These are phyloP conservation scores for Cucurbita moschata DNA, from an alignment of 306 rosid species.

Conservation along the genomic window DNA sequence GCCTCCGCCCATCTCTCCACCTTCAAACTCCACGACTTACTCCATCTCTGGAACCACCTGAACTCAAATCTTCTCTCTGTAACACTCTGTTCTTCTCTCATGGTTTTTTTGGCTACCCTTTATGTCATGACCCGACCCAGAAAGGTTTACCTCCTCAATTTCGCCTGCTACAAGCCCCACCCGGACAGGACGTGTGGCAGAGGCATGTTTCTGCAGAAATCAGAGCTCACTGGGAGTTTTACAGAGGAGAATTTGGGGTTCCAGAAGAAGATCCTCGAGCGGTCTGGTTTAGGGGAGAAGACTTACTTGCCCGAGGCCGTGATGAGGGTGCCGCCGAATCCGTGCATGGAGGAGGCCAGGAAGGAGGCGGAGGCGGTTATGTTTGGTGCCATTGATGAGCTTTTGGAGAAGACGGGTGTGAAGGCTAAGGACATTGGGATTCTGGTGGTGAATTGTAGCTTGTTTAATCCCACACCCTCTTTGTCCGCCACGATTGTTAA, in stretches of 20 bases:
- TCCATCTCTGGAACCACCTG: constrained; percentile 35
- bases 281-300: constrained; percentile 67
- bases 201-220: constrained; percentile 33
- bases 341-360: constrained; percentile 74
- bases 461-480: constrained; percentile 91
- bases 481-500: constrained; percentile 81
- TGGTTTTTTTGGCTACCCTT: constrained; percentile 49
- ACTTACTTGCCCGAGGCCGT: constrained; percentile 64
- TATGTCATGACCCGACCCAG: constrained; percentile 74
- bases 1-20: constrained; percentile 49
- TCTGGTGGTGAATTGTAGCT: constrained; percentile 70
- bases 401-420: constrained; percentile 56
- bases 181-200: constrained; percentile 27
- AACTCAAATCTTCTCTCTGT: constrained; percentile 40
- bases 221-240: constrained; percentile 29
- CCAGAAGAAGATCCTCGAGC: constrained; percentile 63
- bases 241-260: constrained; percentile 45
- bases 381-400: constrained; percentile 85
- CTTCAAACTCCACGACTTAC: constrained; percentile 14
- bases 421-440: constrained; percentile 87
- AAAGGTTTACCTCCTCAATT: constrained; percentile 42
- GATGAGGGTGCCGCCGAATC: constrained; percentile 53
- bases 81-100: constrained; percentile 26
- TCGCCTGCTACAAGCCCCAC: constrained; percentile 60
- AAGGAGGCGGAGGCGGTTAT: constrained; percentile 80